Evolutionary conservation across 257 asterid genomes (phyloP).

Genomic region (Solanum phureja): DNA sequence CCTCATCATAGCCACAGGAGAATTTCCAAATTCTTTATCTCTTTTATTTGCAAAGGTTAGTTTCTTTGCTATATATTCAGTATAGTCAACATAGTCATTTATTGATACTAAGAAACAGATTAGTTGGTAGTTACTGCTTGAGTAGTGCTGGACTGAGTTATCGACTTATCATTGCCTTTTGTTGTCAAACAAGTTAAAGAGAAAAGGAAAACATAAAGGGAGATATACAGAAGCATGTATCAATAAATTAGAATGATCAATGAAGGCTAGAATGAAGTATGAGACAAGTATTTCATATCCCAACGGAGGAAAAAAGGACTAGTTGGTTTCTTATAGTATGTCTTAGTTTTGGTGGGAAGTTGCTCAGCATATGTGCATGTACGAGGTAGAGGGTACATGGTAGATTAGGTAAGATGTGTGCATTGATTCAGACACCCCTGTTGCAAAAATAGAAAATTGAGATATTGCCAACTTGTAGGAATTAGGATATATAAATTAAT

Average conservation of each 20-base stretch:
- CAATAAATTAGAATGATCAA: not conserved
- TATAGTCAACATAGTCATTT: not conserved
- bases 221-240: not conserved
- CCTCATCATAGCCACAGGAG: slow-evolving; percentile 77
- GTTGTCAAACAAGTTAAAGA: not conserved
- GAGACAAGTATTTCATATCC: not conserved
- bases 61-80: slow-evolving; percentile 1
- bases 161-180: not conserved
- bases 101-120: not conserved
- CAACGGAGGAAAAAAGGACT: not conserved
- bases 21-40: slow-evolving; percentile 47
- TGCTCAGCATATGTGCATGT: not conserved
- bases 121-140: not conserved
- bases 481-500: not conserved
- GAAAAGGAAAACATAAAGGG: not conserved
- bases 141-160: not conserved
- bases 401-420: not conserved
- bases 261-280: not conserved
- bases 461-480: not conserved
- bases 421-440: not conserved
- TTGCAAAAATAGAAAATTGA: not conserved
- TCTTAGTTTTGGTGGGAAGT: not conserved
- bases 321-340: not conserved
- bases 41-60: slow-evolving; percentile 67
- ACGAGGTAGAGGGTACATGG: not conserved